phyloP scores from a whole-genome alignment of 176 grass and related monocot genomes.

The Hordeum vulgare region MorexV3_pseudomolecules_assembly NC_058521.1:552463120-552463619 shows the following conservation, averaged over 20 bases:
- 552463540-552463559: neutral
- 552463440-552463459: neutral
- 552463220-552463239: constrained; percentile 2
- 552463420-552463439: neutral
- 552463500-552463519: neutral
- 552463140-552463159: constrained; percentile 17
- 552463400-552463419: neutral
- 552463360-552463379: neutral
- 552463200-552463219: constrained; percentile 31
- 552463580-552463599: constrained; percentile 9
- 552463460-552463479: neutral
- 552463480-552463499: neutral
- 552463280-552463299: constrained; percentile 17
- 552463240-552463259: neutral
- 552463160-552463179: neutral
- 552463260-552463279: constrained; percentile 32
- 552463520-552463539: constrained; percentile 3
- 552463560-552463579: constrained; percentile 19
- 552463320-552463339: neutral
- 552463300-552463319: constrained; percentile 5
- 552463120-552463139: constrained; percentile 36
- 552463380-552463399: neutral
- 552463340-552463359: neutral
- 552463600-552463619: constrained; percentile 38
- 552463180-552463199: constrained; percentile 26